A percentile compares a stretch with the other conserved stretches of the same genome.
phyloP scores from a whole-genome alignment of 805 yeast genomes.

The Suhomyces xylopsoci region DNA sequence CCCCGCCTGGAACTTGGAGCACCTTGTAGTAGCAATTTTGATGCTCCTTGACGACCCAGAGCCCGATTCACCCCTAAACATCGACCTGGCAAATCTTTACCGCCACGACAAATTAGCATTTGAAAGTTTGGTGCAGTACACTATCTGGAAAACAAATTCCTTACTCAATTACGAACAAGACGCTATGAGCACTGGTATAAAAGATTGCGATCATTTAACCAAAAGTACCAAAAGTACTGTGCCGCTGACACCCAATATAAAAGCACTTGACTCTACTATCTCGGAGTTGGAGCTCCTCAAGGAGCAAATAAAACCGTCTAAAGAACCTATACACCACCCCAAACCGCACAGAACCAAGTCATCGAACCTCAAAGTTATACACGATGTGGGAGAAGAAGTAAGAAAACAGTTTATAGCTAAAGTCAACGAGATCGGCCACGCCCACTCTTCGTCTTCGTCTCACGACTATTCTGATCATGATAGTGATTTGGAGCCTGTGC shows the following conservation, averaged over 20 bases:
- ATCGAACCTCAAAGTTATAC: constrained; percentile 18
- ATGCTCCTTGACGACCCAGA: constrained; percentile 62
- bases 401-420: constrained; percentile 30
- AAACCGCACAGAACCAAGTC: constrained; percentile 1
- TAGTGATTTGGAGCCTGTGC: constrained; percentile 20
- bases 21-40: constrained; percentile 55
- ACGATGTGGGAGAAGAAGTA: constrained; percentile 33
- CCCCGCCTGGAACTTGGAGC: constrained; percentile 67
- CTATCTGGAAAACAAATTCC: constrained; percentile 38
- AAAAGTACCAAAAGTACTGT: neutral
- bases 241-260: neutral
- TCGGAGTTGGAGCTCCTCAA: constrained; percentile 1
- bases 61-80: constrained; percentile 67
- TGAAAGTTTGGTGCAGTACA: constrained; percentile 39
- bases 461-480: constrained; percentile 14
- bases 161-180: constrained; percentile 10
- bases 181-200: constrained; percentile 2
- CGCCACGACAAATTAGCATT: constrained; percentile 42
- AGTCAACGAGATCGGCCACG: constrained; percentile 29
- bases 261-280: constrained; percentile 3
- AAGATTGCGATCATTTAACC: neutral
- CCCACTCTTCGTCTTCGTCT: constrained; percentile 9
- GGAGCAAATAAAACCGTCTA: constrained; percentile 1
- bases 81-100: constrained; percentile 63
- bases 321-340: neutral